phyloP scores from a whole-genome alignment of 176 grass and related monocot species.

The Bromus sterilis region DNA sequence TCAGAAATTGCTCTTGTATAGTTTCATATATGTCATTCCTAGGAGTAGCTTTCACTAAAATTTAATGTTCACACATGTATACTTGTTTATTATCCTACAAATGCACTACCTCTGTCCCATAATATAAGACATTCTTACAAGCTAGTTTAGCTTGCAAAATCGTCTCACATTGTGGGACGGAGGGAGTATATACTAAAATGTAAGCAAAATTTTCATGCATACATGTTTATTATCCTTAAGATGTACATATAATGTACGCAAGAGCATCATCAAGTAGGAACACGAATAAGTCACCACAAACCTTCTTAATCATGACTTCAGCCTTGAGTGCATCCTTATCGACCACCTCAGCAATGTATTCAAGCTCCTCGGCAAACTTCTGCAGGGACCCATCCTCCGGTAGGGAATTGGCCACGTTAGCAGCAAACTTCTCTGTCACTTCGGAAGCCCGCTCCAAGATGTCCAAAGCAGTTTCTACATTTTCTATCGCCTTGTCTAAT shows the following conservation, averaged over 20 bases:
- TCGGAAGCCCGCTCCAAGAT: constrained; percentile 59
- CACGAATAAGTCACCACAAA: not conserved
- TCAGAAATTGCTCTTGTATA: not conserved
- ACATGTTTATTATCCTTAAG: not conserved
- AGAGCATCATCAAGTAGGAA: not conserved
- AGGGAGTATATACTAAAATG: not conserved
- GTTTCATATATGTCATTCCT: not conserved
- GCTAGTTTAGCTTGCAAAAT: too few species aligned
- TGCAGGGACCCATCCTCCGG: constrained; percentile 39
- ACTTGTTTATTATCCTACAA: not conserved
- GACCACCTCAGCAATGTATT: constrained; percentile 60
- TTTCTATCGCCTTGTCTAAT: constrained; percentile 46
- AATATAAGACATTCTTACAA: too few species aligned
- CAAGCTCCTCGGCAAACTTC: constrained; percentile 37
- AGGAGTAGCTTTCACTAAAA: not conserved
- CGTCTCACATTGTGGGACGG: too few species aligned
- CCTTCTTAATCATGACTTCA: constrained; percentile 72
- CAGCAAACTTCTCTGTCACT: constrained; percentile 56
- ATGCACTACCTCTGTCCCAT: too few species aligned
- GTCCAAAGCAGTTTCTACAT: constrained; percentile 41
- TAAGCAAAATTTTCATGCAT: not conserved
- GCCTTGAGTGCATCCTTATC: constrained; percentile 65
- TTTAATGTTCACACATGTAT: not conserved
- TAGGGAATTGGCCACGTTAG: constrained; percentile 35
- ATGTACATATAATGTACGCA: not conserved